Evolutionary conservation across 306 rosid species (phyloP).

Genomic region (Rosa lucieae): DNA sequence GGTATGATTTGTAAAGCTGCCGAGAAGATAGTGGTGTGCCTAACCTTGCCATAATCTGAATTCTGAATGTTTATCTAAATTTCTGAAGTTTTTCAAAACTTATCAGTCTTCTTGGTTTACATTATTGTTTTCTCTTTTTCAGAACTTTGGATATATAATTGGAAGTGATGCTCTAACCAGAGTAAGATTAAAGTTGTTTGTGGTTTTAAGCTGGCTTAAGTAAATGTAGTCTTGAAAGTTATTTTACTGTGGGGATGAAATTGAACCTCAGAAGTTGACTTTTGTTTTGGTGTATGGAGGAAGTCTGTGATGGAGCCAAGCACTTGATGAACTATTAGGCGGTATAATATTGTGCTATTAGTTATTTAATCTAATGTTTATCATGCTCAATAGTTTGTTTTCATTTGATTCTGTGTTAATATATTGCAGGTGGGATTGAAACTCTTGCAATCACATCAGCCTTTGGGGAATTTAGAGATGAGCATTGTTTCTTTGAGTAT

Average conservation of each 20-base stretch:
- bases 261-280: constrained; percentile 14
- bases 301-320: constrained; percentile 86
- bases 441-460: constrained; percentile 85
- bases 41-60: constrained; percentile 17
- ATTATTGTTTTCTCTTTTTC: constrained; percentile 12
- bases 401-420: constrained; percentile 5
- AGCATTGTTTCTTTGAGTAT: constrained; percentile 4
- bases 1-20: constrained; percentile 96
- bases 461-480: constrained; percentile 97
- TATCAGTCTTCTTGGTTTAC: background rate
- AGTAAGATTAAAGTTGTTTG: constrained; percentile 38
- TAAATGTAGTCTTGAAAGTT: background rate
- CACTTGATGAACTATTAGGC: constrained; percentile 92
- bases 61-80: background rate
- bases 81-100: background rate
- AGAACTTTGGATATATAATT: constrained; percentile 89
- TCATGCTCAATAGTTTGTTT: background rate
- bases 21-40: constrained; percentile 82
- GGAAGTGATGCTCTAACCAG: constrained; percentile 80
- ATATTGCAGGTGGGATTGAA: constrained; percentile 74
- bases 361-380: constrained; percentile 7
- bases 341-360: constrained; percentile 41
- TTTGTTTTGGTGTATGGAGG: constrained; percentile 51
- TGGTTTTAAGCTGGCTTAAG: constrained; percentile 18
- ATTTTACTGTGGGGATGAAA: background rate